Evolutionary conservation across 1,139 yeast species (phyloP).

Genomic region (Entelexis paramagnoliae): DNA sequence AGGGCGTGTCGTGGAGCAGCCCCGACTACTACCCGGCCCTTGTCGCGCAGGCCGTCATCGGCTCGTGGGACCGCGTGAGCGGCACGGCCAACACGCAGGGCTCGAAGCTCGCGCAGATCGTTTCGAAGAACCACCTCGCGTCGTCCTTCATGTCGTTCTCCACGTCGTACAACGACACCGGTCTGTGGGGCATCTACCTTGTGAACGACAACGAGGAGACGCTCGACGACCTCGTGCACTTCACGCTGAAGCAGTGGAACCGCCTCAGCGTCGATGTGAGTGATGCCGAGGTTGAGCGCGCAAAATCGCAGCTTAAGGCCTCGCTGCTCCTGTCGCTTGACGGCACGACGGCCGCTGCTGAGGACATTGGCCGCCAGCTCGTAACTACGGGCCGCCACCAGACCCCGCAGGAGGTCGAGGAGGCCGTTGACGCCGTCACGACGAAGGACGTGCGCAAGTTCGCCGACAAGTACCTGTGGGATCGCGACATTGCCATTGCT

Average conservation of each 20-base stretch:
- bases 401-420: constrained; percentile 86
- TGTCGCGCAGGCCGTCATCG: constrained; percentile 92
- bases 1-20: constrained; percentile 96
- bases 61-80: constrained; percentile 92
- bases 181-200: constrained; percentile 92
- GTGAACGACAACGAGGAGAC: constrained; percentile 67
- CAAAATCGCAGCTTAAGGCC: constrained; percentile 91
- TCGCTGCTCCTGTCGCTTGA: constrained; percentile 79
- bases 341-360: constrained; percentile 93
- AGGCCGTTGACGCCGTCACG: constrained; percentile 67
- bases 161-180: constrained; percentile 94
- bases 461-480: constrained; percentile 74
- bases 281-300: constrained; percentile 81
- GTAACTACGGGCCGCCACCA: constrained; percentile 88
- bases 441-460: constrained; percentile 73
- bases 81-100: constrained; percentile 84
- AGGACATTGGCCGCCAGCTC: constrained; percentile 93
- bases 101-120: constrained; percentile 70
- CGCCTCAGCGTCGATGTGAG: constrained; percentile 72
- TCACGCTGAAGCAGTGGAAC: constrained; percentile 78
- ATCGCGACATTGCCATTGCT: constrained; percentile 77
- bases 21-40: constrained; percentile 92
- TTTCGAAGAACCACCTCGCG: constrained; percentile 68
- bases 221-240: constrained; percentile 58
- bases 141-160: constrained; percentile 94